A percentile compares a stretch with the other conserved stretches of the same genome.
Conservation (phyloP, 345 rosid genomes). For the Passiflora organensis region DNA sequence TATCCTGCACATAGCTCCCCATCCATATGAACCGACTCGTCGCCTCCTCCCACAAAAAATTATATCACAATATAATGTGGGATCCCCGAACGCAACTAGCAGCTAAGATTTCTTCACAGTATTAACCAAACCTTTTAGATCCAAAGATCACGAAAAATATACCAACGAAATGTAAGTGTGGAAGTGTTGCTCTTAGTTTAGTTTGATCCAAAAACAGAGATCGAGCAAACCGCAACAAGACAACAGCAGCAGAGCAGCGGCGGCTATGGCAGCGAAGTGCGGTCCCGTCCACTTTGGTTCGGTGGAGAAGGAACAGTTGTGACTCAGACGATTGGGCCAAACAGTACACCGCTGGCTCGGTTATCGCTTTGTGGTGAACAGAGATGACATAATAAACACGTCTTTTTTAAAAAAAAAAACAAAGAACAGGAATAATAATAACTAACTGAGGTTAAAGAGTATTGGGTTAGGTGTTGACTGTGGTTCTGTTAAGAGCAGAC, state of each 20-base stretch:
- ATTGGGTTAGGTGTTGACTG: slow-evolving; percentile 14
- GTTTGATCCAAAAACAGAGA: no score
- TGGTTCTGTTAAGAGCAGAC: slow-evolving; percentile 1
- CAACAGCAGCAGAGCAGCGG: no score
- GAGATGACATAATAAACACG: neutral
- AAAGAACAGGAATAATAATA: neutral
- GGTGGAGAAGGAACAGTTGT: neutral
- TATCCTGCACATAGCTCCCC: slow-evolving; percentile 39
- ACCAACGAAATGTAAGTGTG: no score
- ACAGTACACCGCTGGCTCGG: slow-evolving; percentile 13
- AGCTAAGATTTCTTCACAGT: neutral
- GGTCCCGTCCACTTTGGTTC: neutral
- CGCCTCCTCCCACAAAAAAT: neutral
- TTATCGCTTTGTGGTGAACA: neutral
- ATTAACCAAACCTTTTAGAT: neutral
- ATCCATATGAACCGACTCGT: neutral
- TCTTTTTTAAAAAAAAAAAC: neutral
- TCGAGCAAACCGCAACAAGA: neutral
- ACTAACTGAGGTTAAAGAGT: slow-evolving; percentile 20
- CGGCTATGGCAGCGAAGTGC: neutral
- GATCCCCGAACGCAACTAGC: neutral
- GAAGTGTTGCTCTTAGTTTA: no score
- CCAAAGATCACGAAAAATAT: neutral
- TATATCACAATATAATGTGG: slow-evolving; percentile 26
- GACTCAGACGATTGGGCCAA: neutral